Conservation (phyloP, 306 rosid species). For the Senna siamea region DNA sequence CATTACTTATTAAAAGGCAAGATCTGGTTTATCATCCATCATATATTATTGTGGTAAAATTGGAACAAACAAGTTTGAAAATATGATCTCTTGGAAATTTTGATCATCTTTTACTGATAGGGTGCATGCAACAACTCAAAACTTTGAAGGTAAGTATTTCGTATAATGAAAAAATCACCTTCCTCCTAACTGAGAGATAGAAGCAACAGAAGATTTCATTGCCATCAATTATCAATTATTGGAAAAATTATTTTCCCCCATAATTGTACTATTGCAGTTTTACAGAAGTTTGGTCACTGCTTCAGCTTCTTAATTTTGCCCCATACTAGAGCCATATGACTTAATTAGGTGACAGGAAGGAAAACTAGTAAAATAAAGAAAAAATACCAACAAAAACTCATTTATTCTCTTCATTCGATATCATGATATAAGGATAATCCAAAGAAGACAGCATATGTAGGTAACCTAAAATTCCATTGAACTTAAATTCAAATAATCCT, state of each 20-base stretch:
- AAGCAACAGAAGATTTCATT: neutral
- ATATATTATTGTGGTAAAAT: conserved; percentile 37
- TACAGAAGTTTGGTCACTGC: conserved; percentile 39
- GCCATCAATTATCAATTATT: conserved; percentile 7
- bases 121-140: conserved; percentile 33
- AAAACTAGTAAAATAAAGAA: conserved; percentile 8
- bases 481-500: conserved; percentile 17
- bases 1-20: conserved; percentile 31
- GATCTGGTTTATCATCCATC: conserved; percentile 39
- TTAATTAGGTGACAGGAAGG: neutral
- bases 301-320: conserved; percentile 40
- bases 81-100: conserved; percentile 41
- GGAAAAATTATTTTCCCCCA: neutral
- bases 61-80: conserved; percentile 41
- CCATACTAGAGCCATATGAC: conserved; percentile 33
- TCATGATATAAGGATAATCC: neutral
- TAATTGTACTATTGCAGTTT: neutral
- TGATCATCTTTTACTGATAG: conserved; percentile 40
- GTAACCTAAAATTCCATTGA: neutral
- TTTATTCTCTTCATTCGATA: neutral
- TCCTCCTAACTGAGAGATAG: neutral
- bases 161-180: neutral
- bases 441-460: neutral
- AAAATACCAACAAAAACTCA: neutral
- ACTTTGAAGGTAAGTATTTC: neutral